Base-by-base conservation (phyloP, 176 grass and related monocot species). In the Avena sativa region DNA sequence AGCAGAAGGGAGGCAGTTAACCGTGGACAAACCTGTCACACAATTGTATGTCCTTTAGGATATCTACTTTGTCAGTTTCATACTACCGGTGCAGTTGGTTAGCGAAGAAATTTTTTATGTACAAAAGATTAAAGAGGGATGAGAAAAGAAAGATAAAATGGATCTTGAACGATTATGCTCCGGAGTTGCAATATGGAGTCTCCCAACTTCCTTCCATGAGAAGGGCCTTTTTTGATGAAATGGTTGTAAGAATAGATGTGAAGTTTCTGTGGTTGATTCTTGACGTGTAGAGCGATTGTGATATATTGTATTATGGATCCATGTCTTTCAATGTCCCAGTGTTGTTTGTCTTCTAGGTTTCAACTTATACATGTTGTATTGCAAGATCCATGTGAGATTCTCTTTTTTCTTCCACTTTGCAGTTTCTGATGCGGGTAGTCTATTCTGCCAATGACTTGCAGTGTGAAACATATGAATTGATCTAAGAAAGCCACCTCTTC, bases 1-100 rank as follows among this genome's bases (percentile, higher is more conserved):
- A 95, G 89, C 93, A 95, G 86, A 95, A 92, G 81, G 93, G 90
- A 49, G 82, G 87, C 80, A 86, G 82, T 83, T 93, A 88, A 88
- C 61, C 79, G 57, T 47, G 58, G 32, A 3, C n/a, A 4, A 0
- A 49, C 28, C 6, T 74, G 3, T 32, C 15, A 51, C 60, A 28
- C 60, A 9, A 40, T 65, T 86, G 83, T 86, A 58, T 83, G 53
- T 78, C 14, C 49, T 53, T 72, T 74, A 84, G 76, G 76, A 74
- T 61, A 63, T 72, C 74, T 65, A 84, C 65, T 56, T 43, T 6
- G 40, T 43, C 40, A 43, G 40, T 43, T 43, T 43, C 40, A 43
- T 43, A 43, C 40, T 43, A 52, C 8, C 23, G 12, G 70, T 2
- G 61, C 46, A 40, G 66, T 89, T 28, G 65, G 66, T 44, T 43